Conservation (phyloP, 306 rosid genomes). For the Inga leiocalycina region DNA sequence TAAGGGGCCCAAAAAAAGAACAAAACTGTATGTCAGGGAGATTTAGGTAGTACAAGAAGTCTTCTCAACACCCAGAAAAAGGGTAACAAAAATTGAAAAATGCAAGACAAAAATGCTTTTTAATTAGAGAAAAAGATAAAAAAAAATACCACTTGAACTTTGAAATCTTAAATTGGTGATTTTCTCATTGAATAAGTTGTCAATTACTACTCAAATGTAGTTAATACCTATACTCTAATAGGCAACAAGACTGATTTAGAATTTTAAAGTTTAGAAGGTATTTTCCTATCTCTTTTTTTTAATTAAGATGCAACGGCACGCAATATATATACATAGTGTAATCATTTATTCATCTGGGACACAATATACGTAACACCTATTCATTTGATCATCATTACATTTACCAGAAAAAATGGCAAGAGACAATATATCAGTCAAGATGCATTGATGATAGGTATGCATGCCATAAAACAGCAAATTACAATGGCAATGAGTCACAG, state of each 20-base stretch:
- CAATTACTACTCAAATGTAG: too few species aligned
- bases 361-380: not conserved
- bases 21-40: not conserved
- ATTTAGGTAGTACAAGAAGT: not conserved
- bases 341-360: too few species aligned
- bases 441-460: not conserved
- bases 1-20: not conserved
- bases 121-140: not conserved
- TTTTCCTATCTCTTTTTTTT: too few species aligned
- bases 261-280: too few species aligned
- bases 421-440: not conserved
- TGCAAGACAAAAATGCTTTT: not conserved
- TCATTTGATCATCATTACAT: not conserved
- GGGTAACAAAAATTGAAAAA: not conserved
- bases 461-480: conserved; percentile 2
- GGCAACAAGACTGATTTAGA: too few species aligned
- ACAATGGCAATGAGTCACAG: not conserved
- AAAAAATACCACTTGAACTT: too few species aligned
- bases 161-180: too few species aligned
- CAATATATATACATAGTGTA: not conserved
- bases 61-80: not conserved
- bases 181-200: too few species aligned
- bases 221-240: too few species aligned
- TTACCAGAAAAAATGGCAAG: conserved; percentile 8
- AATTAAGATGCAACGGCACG: not conserved